Base-by-base conservation (phyloP, 23 red algal species). In the Gracilaria vermiculophylla region DNA sequence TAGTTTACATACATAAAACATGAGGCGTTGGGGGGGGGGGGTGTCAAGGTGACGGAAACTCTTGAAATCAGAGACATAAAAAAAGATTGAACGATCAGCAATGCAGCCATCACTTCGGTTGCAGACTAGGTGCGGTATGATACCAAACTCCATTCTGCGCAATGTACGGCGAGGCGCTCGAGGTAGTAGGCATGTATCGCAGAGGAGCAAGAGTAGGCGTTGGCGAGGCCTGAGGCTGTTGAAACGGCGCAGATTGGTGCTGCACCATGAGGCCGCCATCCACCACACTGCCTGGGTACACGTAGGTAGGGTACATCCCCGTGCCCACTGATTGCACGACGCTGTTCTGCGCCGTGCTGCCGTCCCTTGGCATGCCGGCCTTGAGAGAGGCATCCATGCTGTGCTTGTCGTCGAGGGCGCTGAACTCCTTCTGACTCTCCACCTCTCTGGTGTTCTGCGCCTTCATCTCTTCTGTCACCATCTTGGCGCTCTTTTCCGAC, bases 141-240 rank as follows among this genome's bases (percentile, higher is more conserved):
- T 78, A 78, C 74, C 74, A 78, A 3, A 57, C 74, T 41, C 48
- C 50, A 17, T 78, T 78, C 40, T 39, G 50, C 5, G 50, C 54
- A 57, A 57, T 48, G 25, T 78, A 78, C 29, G 74, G 74, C 32
- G 50, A 13, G 17, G 36, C 74, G 36, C 36, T 78, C 32, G 58
- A 64, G 36, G 58, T 34, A 16, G 58, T 12, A 34, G 74, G 74
- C 33, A 78, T 21, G 23, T 52, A 78, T 33, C 74, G 31, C 23
- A 78, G 32, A 1, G 74, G 74, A 39, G 74, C 74, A 12, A 78
- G 49, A 45, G 54, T 78, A 2, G 74, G 74, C 19, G 74, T 57
- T 20, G 74, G 56, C 5, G 50, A 56, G 15, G 50, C 54, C 21
- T 78, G 74, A 35, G 74, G 37, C 23, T 78, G 74, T 39, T 78